Percentiles rank a stretch among this genome's conserved stretches.
phyloP scores from a whole-genome alignment of 306 rosid genomes.

The Styphnolobium japonicum region DNA sequence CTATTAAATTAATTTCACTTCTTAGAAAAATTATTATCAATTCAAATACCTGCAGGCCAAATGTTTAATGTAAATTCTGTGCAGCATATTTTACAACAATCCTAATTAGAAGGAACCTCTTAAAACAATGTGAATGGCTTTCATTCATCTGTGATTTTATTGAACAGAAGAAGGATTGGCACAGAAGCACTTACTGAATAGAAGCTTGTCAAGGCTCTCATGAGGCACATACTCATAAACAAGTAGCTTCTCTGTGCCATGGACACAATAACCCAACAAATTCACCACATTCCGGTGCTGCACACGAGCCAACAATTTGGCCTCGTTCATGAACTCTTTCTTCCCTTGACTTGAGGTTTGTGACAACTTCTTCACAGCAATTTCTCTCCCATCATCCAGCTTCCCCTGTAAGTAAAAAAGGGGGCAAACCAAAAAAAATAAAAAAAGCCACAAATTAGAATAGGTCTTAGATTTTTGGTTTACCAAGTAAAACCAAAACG shows the following conservation, averaged over 20 bases:
- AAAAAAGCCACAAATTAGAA: not conserved
- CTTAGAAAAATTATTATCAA: not conserved
- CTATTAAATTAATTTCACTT: not conserved
- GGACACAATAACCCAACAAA: conserved; percentile 80
- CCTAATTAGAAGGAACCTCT: not conserved
- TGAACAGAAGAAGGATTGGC: not conserved
- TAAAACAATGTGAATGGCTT: not conserved
- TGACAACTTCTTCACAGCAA: conserved; percentile 89
- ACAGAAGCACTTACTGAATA: conserved; percentile 71
- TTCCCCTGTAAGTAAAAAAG: conserved; percentile 53
- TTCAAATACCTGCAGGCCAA: not conserved
- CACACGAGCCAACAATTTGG: conserved; percentile 85
- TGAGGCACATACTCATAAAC: conserved; percentile 82
- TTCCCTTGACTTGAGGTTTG: conserved; percentile 81
- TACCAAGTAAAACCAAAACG: not conserved
- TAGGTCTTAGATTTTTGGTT: not conserved
- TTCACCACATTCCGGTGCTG: conserved; percentile 93
- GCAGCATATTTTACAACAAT: not conserved
- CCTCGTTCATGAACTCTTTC: conserved; percentile 84
- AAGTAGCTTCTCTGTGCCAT: conserved; percentile 76
- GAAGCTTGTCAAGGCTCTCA: conserved; percentile 93
- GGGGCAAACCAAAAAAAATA: not conserved
- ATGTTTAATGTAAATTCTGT: not conserved
- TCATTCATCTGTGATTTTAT: conserved; percentile 3
- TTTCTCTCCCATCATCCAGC: conserved; percentile 79